These are phyloP conservation scores for Sporothrix euskadiensis DNA, from an alignment of 2,329 filamentous ascomycete genomes.

Conservation along the genomic window DNA sequence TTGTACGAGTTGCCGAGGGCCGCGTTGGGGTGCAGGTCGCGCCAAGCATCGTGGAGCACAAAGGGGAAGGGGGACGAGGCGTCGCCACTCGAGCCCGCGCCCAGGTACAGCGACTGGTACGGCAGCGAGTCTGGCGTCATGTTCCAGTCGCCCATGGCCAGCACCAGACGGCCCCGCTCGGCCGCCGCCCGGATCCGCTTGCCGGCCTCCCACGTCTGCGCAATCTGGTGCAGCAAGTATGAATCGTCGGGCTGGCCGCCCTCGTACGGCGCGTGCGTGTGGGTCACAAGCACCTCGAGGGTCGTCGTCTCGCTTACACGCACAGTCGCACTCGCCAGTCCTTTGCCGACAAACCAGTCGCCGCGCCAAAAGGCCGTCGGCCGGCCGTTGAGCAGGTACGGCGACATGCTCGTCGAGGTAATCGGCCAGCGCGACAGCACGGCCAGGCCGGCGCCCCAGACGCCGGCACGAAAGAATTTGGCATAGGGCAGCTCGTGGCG, in stretches of 20 bases:
- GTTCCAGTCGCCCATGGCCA: slow-evolving; percentile 93
- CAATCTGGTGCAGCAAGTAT: slow-evolving; percentile 85
- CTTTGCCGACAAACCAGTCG: slow-evolving; percentile 96
- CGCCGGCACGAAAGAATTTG: slow-evolving; percentile 89
- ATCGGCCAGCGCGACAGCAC: slow-evolving; percentile 93
- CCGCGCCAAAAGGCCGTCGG: slow-evolving; percentile 92
- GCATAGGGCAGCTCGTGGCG: slow-evolving; percentile 76
- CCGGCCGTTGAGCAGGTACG: slow-evolving; percentile 87
- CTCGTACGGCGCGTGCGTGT: slow-evolving; percentile 87
- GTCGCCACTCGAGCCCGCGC: slow-evolving; percentile 59
- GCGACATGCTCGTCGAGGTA: slow-evolving; percentile 80
- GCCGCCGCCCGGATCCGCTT: slow-evolving; percentile 82
- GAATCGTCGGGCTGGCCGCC: slow-evolving; percentile 66
- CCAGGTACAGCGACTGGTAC: slow-evolving; percentile 66
- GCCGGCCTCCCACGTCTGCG: slow-evolving; percentile 92
- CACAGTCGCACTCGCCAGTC: slow-evolving; percentile 80
- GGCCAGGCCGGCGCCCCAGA: slow-evolving; percentile 84
- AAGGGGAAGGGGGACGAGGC: slow-evolving; percentile 56
- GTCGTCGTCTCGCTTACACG: slow-evolving; percentile 62
- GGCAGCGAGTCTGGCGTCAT: slow-evolving; percentile 87
- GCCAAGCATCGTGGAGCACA: slow-evolving; percentile 80
- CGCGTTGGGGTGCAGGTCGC: slow-evolving; percentile 77
- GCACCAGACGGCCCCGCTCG: slow-evolving; percentile 73
- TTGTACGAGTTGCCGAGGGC: slow-evolving; percentile 72
- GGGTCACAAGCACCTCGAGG: slow-evolving; percentile 89